Percentiles rank a stretch among this genome's conserved stretches.
These are phyloP conservation scores for Gelatoporia subvermispora DNA, from an alignment of 768 basidiomycete genomes.

Conservation along the genomic window DNA sequence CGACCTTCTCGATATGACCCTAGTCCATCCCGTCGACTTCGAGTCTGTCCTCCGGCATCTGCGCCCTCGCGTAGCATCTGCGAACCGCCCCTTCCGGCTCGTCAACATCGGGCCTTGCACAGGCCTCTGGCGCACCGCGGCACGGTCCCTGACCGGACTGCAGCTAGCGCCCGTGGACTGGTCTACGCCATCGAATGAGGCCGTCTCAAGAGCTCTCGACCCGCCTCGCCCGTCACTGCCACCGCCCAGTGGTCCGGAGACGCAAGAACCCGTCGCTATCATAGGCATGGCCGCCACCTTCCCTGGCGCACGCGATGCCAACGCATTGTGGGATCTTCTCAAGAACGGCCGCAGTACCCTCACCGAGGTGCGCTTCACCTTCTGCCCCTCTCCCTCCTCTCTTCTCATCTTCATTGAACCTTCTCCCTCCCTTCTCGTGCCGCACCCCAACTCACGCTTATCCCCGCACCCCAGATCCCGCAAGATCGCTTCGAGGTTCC, in stretches of 20 bases:
- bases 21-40: slow-evolving; percentile 14
- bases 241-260: neutral
- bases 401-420: too few species aligned
- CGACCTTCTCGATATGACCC: slow-evolving; percentile 12
- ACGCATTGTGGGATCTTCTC: slow-evolving; percentile 56
- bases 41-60: slow-evolving; percentile 7
- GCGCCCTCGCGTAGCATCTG: neutral
- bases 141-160: slow-evolving; percentile 2
- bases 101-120: slow-evolving; percentile 15
- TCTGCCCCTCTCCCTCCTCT: neutral
- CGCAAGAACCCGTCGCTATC: slow-evolving; percentile 48
- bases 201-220: too few species aligned
- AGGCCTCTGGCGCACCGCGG: slow-evolving; percentile 9
- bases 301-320: slow-evolving; percentile 45
- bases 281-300: slow-evolving; percentile 64
- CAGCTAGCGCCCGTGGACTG: slow-evolving; percentile 7
- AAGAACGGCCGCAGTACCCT: slow-evolving; percentile 52
- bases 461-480: slow-evolving; percentile 46
- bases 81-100: neutral
- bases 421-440: neutral
- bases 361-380: slow-evolving; percentile 40
- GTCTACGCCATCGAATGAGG: neutral
- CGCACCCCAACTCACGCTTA: neutral
- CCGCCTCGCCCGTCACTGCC: too few species aligned
- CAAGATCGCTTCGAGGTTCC: slow-evolving; percentile 44